Base-by-base conservation (phyloP, 2,329 filamentous ascomycete species). In the Escovopsis sp. region DNA sequence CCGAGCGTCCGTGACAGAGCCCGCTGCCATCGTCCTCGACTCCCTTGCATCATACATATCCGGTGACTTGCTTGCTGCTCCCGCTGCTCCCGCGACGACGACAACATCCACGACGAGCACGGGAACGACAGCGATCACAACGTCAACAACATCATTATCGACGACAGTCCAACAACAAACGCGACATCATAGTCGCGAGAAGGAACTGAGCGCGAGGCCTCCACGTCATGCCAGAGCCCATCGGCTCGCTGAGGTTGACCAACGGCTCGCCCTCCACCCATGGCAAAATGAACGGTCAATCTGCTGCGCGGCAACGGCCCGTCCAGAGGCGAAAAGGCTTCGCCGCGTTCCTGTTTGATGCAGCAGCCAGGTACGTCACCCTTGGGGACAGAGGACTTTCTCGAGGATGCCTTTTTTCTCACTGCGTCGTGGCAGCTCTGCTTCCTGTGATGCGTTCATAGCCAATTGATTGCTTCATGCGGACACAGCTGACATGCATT, bases 341-440 rank as follows among this genome's bases (percentile, higher is more conserved):
- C 38, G 35, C 58, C 19, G 37, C 41, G 14, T 57, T 62, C 50
- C 43, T 61, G 27, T 56, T 74, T 41, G 70, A 57, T 50, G 55
- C 63, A 14, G 43, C 67, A 23, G 69, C 72, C 13, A 71, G 75
- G 74, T 74, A 61, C 37, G 58, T 44, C n/a, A n/a, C n/a, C n/a
- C n/a, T n/a, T n/a, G n/a, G n/a, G 15, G 15, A 25, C 21, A 25
- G 21, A 8, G 11, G 21, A 25, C 21, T 12, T n/a, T n/a, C 14
- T 8, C 14, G 37, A 15, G 33, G 32, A 29, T 27, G 25, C 28
- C n/a, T 31, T 33, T 33, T 28, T 13, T 29, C 27, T 29, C 4
- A 9, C 27, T 14, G n/a, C n/a, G n/a, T n/a, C n/a, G n/a, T 7
- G 27, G n/a, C 11, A 4, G n/a, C 27, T 14, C 16, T 14, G 16